Percentiles rank a stretch among this genome's conserved stretches.
Evolutionary conservation across 768 basidiomycete species (phyloP).

Genomic region (Heimioporus sp.): DNA sequence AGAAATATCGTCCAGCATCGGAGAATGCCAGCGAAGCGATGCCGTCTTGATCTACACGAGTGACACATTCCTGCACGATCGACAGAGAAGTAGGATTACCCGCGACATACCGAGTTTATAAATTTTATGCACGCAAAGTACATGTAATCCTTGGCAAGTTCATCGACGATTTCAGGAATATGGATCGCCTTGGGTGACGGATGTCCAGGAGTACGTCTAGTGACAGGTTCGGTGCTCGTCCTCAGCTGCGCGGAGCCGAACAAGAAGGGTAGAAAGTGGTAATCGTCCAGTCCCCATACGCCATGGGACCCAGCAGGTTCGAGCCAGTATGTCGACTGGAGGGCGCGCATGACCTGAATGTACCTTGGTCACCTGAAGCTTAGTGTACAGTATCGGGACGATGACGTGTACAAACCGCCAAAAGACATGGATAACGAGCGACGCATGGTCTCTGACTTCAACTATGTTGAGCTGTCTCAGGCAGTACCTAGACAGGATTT

Average conservation of each 20-base stretch:
- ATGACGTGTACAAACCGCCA: slow-evolving; percentile 60
- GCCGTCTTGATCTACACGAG: slow-evolving; percentile 83
- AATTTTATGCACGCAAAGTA: slow-evolving; percentile 96
- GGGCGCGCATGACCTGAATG: slow-evolving; percentile 73
- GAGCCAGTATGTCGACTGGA: slow-evolving; percentile 95
- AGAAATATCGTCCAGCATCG: slow-evolving; percentile 98
- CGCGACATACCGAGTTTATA: slow-evolving; percentile 77
- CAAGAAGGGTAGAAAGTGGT: slow-evolving; percentile 91
- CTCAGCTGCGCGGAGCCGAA: slow-evolving; percentile 79
- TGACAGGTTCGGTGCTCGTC: slow-evolving; percentile 6
- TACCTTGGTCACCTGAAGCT: slow-evolving; percentile 43
- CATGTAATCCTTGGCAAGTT: slow-evolving; percentile 91
- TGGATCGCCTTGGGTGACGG: slow-evolving; percentile 92
- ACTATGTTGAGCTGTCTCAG: slow-evolving; percentile 70
- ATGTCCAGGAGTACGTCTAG: slow-evolving; percentile 48
- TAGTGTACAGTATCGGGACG: no score
- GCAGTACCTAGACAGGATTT: slow-evolving; percentile 62
- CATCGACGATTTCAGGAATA: slow-evolving; percentile 86
- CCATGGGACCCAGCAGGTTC: slow-evolving; percentile 99
- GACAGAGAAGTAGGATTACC: background rate
- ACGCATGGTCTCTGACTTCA: slow-evolving; percentile 59
- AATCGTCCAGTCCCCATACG: slow-evolving; percentile 97
- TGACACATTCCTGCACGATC: background rate
- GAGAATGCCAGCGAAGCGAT: slow-evolving; percentile 95
- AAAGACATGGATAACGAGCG: slow-evolving; percentile 81